Percentiles rank a stretch among this genome's conserved stretches.
phyloP scores from a whole-genome alignment of 2,329 filamentous ascomycete species.

The Aspergillus clavatus region DNA sequence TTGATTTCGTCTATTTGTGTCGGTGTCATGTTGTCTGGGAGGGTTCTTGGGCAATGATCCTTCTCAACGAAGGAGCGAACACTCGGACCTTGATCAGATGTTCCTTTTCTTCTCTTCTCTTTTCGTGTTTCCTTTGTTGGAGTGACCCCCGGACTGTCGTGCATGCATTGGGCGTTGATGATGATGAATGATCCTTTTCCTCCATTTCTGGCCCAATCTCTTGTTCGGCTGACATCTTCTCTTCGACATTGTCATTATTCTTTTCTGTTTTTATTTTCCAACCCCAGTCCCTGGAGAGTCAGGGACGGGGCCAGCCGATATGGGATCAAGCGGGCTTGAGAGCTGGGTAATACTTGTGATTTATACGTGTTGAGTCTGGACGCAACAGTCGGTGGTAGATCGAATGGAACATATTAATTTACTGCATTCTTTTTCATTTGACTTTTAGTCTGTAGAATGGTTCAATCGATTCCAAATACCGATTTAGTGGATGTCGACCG shows the following conservation, averaged over 20 bases:
- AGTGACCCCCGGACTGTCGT: slow-evolving; percentile 7
- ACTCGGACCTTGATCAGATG: neutral
- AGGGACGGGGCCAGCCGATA: slow-evolving; percentile 9
- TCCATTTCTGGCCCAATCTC: slow-evolving; percentile 10
- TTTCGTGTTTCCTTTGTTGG: slow-evolving; percentile 12
- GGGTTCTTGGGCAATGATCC: neutral
- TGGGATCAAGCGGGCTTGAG: slow-evolving; percentile 26
- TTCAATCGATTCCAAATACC: too few species aligned
- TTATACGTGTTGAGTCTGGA: slow-evolving; percentile 11
- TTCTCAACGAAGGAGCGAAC: neutral
- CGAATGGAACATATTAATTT: neutral
- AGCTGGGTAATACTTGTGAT: slow-evolving; percentile 21
- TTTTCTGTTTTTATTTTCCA: slow-evolving; percentile 9
- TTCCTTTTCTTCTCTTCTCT: slow-evolving; percentile 3
- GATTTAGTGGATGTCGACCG: too few species aligned
- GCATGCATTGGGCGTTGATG: slow-evolving; percentile 11
- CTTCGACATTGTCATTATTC: slow-evolving; percentile 10
- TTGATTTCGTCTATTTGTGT: neutral
- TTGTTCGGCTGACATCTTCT: slow-evolving; percentile 8
- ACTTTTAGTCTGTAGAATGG: too few species aligned
- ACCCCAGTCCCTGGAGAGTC: slow-evolving; percentile 3
- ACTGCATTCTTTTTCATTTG: neutral
- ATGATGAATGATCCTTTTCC: slow-evolving; percentile 9
- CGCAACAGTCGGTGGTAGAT: slow-evolving; percentile 4
- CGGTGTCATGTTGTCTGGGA: neutral